Evolutionary conservation across 208 protist genomes (phyloP), one percentile per base, ranked within the genome.

Genomic region (Leishmania arabica): DNA sequence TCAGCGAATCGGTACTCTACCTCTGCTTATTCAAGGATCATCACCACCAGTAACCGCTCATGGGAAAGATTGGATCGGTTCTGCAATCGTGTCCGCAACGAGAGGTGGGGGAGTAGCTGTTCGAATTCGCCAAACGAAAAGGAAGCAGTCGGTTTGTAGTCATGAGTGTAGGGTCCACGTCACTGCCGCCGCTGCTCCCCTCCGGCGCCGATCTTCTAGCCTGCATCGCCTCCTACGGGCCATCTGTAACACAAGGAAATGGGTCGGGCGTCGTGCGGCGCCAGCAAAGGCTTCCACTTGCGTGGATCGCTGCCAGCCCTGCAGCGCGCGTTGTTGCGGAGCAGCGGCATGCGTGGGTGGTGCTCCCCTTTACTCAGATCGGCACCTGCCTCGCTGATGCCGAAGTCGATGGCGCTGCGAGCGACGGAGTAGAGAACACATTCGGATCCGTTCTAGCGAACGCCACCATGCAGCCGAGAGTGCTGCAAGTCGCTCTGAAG

Each of bases 251-350:
- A 45, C 81, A 79, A 53, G 6, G 76, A 19, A 27, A n/a, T 24
- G 75, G 75, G 45, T 40, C 21, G 15, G 58, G 19, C 47, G 31
- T 13, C 47, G 51, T 17, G 53, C 58, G 53, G 17, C 73, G 54
- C 60, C 85, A 53, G 69, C 72, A 72, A 58, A 83, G 89, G 15
- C 85, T 86, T 21, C 84, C 90, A 0, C 86, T 90, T 1, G 90
- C 90, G 19, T 90, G 84, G 81, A 64, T 84, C 24, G 83, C 90
- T 71, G 62, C 77, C 54, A 75, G 80, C n/a, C 90, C 90, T 3
- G 72, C 81, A 5, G 82, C 90, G 27, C 84, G 90, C 27, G 49
- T 91, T n/a, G 80, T 81, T 19, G 82, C 81, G n/a, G 90, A 93
- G 79, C 81, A 86, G 82, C 84, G 40, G 84, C 68, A 81, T 51